Base-by-base conservation (phyloP, 1,284 basidiomycete species). In the Puccinia brachypodii region DNA sequence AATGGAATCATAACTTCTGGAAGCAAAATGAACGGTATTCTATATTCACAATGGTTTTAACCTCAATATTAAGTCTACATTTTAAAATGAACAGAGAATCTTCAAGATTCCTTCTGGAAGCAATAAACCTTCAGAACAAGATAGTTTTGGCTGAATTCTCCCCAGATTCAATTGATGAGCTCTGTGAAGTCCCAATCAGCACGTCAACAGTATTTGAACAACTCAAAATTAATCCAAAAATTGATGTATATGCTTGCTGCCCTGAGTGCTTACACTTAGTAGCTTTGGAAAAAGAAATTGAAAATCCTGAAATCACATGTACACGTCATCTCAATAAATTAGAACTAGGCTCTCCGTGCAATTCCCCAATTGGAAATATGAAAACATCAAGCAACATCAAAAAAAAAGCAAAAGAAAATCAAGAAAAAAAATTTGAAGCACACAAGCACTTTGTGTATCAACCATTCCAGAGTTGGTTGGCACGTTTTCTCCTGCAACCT, bases 351-450 rank as follows among this genome's bases (percentile, higher is more conserved):
- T 9, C 6, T 31, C 22, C 68, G 47, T 71, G 68, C 47, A 33
- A 71, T 28, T 11, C 25, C 3, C 25, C 38, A 71, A 71, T 71
- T 71, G 68, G 68, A 31, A 71, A n/a, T 47, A 71, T 71, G 68
- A 71, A 71, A 71, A 71, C 42, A 1, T 71, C 68, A 47, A 71
- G 40, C 19, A 71, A 71, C 47, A 38, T 16, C 16, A 71, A 71
- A 11, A 42, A 71, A 47, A 71, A 71, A 31, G 16, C 60, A 16
- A 62, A 25, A 62, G 28, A 62, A 31, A 62, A 11, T 62, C 68
- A 71, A 71, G 68, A 71, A 31, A 33, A 28, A 42, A 71, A 71
- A 50, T 71, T 71, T 71, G 68, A 71, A 47, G 68, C 68, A 47
- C 6, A 13, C 25, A 71, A 71, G 31, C 40, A 53, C 11, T 74